Evolutionary conservation across 495 filamentous ascomycete genomes (phyloP).

Genomic region (Schizothecium vesticola): DNA sequence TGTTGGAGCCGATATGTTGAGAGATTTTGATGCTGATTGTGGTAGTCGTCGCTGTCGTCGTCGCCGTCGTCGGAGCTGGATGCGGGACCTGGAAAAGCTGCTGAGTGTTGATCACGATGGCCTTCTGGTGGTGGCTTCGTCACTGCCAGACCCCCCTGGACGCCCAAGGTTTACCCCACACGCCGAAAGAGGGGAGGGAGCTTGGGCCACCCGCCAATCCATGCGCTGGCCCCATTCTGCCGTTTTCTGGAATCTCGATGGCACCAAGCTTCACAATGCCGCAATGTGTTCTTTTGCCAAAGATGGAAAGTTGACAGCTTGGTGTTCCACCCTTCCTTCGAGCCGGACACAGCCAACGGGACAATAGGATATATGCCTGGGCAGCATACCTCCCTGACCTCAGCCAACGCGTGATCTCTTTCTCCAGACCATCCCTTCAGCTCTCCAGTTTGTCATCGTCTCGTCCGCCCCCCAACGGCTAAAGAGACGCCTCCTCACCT

Average conservation of each 20-base stretch:
- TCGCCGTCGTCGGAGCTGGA: background rate
- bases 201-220: conserved; percentile 21
- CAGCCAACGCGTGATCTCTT: conserved; percentile 9
- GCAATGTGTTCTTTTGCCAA: conserved; percentile 40
- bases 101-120: background rate
- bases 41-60: background rate
- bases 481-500: background rate
- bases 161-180: conserved; percentile 9
- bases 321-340: conserved; percentile 13
- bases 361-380: background rate
- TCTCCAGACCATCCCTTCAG: background rate
- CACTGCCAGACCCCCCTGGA: background rate
- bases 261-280: conserved; percentile 15
- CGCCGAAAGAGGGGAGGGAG: conserved; percentile 14
- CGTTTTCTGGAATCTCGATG: conserved; percentile 17
- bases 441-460: background rate
- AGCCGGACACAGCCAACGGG: background rate
- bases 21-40: background rate
- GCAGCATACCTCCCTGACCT: background rate
- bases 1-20: background rate
- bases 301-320: conserved; percentile 34
- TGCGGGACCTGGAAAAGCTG: background rate
- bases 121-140: background rate
- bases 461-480: conserved; percentile 9
- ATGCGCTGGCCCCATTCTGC: conserved; percentile 13